These are phyloP conservation scores for Brettanomyces naardenensis DNA, from an alignment of 805 yeast genomes.

Conservation along the genomic window DNA sequence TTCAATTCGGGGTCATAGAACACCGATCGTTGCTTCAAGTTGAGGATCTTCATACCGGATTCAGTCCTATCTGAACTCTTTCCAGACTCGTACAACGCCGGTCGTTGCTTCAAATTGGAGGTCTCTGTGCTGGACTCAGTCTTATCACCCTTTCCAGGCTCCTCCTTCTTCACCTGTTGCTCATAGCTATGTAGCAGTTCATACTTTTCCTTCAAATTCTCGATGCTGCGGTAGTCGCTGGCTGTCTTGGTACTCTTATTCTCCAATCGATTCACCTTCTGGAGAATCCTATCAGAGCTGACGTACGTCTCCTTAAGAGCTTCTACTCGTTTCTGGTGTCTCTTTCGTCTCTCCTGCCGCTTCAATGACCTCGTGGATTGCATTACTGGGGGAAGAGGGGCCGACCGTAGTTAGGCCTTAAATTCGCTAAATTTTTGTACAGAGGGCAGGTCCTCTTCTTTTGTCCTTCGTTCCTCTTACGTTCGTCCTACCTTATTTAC, in stretches of 20 bases:
- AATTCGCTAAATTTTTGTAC: too few relatives aligned
- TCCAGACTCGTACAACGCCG: too few relatives aligned
- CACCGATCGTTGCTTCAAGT: constrained; percentile 30
- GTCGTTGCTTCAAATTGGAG: too few relatives aligned
- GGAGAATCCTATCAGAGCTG: constrained; percentile 5
- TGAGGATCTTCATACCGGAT: neutral
- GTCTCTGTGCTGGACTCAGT: too few relatives aligned
- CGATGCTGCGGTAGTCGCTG: constrained; percentile 12
- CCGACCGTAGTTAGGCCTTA: too few relatives aligned
- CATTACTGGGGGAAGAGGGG: too few relatives aligned
- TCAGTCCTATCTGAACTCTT: constrained; percentile 28
- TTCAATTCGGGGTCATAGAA: constrained; percentile 64
- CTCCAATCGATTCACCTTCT: constrained; percentile 9
- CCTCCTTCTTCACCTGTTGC: neutral
- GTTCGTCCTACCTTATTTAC: too few relatives aligned
- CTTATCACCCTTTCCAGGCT: constrained; percentile 3
- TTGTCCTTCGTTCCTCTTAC: too few relatives aligned
- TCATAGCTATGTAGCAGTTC: constrained; percentile 13
- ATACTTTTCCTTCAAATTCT: constrained; percentile 10
- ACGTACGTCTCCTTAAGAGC: constrained; percentile 7
- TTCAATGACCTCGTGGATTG: neutral
- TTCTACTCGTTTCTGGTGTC: constrained; percentile 6
- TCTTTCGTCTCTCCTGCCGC: constrained; percentile 5
- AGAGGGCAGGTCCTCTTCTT: too few relatives aligned
- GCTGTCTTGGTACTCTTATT: constrained; percentile 8